Evolutionary conservation across 768 basidiomycete species (phyloP), one percentile per base, ranked within the genome.

Genomic region (Xerocomus potaroensis): DNA sequence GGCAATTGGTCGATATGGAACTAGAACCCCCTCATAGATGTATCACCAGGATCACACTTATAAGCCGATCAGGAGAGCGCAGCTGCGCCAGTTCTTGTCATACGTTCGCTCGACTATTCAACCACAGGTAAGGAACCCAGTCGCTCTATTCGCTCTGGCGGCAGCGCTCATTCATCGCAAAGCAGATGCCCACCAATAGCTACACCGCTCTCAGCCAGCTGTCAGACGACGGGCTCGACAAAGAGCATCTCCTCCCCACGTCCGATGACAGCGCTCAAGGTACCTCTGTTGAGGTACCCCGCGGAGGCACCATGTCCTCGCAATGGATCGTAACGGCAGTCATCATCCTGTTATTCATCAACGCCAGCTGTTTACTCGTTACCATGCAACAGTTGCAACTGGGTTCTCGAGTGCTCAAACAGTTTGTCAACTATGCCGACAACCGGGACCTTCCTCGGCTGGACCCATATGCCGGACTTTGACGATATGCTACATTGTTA

Each of bases 391-490:
- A 58, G 4, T 48, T 62, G 8, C 51, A 35, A 15, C 40, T 53
- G 15, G 52, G 43, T 31, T 57, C 62, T 37, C 40, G n/a, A 23
- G 43, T 36, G 18, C 33, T 62, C 37, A 51, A 39, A 29, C 53
- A 59, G 19, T 32, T 57, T 26, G 41, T 62, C 37, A 50, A 34
- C 16, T 54, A 50, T 35, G 36, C 51, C 1, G 63, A 64, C 30
- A 61, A 64, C 11, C 55, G 62, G n/a, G 36, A 55, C 37, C 53
- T 64, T 16, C 59, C 63, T 41, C 59, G 59, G 18, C 64, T 62
- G 15, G 57, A 66, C 41, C 62, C 50, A 9, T 66, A 64, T 38
- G 60, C 66, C 40, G 63, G 63, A 35, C 53, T 66, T 37, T 64
- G 40, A 64, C 44, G 19, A 14, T 27, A 29, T 32, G 30, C 19